phyloP scores from a whole-genome alignment of 495 filamentous ascomycete species.

The Jackrogersella multiformis region DNA sequence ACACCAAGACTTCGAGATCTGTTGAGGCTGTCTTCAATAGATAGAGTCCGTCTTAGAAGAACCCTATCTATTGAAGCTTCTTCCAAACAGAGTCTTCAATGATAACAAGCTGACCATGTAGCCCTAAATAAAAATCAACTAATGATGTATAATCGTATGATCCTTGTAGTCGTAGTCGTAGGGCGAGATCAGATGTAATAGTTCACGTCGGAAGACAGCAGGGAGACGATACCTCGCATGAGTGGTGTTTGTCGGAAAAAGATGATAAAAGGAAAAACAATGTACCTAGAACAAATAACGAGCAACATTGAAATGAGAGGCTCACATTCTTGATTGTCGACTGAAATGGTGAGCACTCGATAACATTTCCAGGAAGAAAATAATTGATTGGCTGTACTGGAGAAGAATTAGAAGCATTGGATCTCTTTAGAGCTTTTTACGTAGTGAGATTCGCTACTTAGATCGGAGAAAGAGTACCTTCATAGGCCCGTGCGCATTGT shows the following conservation, averaged over 20 bases:
- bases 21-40: not conserved
- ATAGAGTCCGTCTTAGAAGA: not conserved
- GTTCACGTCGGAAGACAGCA: not conserved
- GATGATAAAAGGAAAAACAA: not conserved
- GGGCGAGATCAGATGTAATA: not conserved
- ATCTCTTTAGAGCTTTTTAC: constrained; percentile 17
- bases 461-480: constrained; percentile 26
- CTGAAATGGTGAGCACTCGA: constrained; percentile 3
- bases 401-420: constrained; percentile 28
- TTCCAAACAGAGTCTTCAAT: constrained; percentile 6
- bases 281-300: not conserved
- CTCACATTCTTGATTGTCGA: constrained; percentile 6
- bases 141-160: constrained; percentile 17
- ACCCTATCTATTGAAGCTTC: not conserved
- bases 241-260: not conserved
- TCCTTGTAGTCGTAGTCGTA: too few relatives aligned
- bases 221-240: not conserved
- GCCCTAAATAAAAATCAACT: not conserved
- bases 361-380: constrained; percentile 18
- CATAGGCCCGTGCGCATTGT: not conserved
- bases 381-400: constrained; percentile 32
- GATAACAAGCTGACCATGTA: not conserved
- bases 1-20: not conserved
- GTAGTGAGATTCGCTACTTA: constrained; percentile 11
- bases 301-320: not conserved